phyloP scores from a whole-genome alignment of 768 basidiomycete genomes.

The Lentinula detonsa region DNA sequence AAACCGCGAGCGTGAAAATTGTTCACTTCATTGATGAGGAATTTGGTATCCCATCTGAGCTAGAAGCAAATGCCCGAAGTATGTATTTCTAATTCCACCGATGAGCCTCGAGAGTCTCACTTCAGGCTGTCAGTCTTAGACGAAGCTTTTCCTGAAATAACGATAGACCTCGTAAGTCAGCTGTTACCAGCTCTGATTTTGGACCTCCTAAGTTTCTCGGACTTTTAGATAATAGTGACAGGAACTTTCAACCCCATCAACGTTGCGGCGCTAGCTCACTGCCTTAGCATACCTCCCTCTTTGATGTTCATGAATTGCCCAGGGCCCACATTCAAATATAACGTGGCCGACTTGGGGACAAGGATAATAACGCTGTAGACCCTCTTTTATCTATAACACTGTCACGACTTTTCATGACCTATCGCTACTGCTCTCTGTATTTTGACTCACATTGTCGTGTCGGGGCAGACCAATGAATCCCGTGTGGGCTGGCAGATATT shows the following conservation, averaged over 20 bases:
- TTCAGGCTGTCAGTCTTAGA: conserved; percentile 35
- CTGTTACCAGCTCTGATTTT: neutral
- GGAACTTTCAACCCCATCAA: conserved; percentile 37
- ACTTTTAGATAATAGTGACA: conserved; percentile 36
- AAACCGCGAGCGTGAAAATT: conserved; percentile 63
- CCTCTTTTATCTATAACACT: too few species aligned
- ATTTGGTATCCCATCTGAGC: conserved; percentile 54
- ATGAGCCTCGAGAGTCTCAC: neutral
- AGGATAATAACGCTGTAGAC: conserved; percentile 30
- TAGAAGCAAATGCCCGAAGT: conserved; percentile 52
- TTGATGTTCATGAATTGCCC: conserved; percentile 64
- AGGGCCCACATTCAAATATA: conserved; percentile 33
- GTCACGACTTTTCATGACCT: too few species aligned
- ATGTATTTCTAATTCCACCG: neutral
- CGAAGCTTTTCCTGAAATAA: conserved; percentile 61
- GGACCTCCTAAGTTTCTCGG: neutral
- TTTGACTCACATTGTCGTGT: too few species aligned
- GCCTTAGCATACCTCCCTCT: conserved; percentile 42
- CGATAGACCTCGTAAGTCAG: conserved; percentile 49
- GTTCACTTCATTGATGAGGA: conserved; percentile 58
- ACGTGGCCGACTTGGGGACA: conserved; percentile 45
- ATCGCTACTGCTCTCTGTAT: too few species aligned
- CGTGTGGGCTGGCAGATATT: too few species aligned
- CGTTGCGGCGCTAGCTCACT: conserved; percentile 44
- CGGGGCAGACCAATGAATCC: neutral